phyloP scores from a whole-genome alignment of 1,139 yeast genomes.

The Kazachstania sp. region DNA sequence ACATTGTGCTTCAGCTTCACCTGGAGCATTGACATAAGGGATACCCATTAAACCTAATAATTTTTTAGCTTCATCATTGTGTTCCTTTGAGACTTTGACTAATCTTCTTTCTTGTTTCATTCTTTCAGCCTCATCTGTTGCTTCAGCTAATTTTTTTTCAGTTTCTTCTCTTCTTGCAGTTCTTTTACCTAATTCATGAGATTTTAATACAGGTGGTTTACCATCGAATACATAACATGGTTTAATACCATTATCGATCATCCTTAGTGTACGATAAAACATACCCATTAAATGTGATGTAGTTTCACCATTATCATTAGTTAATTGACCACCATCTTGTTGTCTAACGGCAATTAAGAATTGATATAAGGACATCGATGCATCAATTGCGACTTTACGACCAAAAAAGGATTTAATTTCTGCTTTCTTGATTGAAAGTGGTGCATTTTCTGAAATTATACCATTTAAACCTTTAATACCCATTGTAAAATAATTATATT shows the following conservation, averaged over 20 bases:
- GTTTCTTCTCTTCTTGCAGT: constrained; percentile 78
- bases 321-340: constrained; percentile 89
- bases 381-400: constrained; percentile 83
- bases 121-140: constrained; percentile 49
- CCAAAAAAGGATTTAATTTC: constrained; percentile 87
- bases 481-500: constrained; percentile 36
- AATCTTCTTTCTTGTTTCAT: constrained; percentile 84
- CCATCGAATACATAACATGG: constrained; percentile 98
- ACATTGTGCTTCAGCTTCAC: constrained; percentile 98
- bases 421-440: constrained; percentile 63
- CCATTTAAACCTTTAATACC: constrained; percentile 60
- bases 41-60: constrained; percentile 84
- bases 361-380: constrained; percentile 88
- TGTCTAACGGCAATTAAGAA: constrained; percentile 93
- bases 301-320: constrained; percentile 84
- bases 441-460: constrained; percentile 82
- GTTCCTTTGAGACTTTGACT: constrained; percentile 80
- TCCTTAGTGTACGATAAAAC: constrained; percentile 82
- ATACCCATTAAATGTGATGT: constrained; percentile 94
- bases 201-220: constrained; percentile 75
- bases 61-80: constrained; percentile 86
- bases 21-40: constrained; percentile 87
- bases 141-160: constrained; percentile 44
- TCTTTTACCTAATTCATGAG: constrained; percentile 88
- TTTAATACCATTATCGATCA: constrained; percentile 85